Percentiles rank a stretch among this genome's conserved stretches.
These are phyloP conservation scores for Cryptococcus sp. DNA, from an alignment of 1,284 basidiomycete species.

Conservation along the genomic window DNA sequence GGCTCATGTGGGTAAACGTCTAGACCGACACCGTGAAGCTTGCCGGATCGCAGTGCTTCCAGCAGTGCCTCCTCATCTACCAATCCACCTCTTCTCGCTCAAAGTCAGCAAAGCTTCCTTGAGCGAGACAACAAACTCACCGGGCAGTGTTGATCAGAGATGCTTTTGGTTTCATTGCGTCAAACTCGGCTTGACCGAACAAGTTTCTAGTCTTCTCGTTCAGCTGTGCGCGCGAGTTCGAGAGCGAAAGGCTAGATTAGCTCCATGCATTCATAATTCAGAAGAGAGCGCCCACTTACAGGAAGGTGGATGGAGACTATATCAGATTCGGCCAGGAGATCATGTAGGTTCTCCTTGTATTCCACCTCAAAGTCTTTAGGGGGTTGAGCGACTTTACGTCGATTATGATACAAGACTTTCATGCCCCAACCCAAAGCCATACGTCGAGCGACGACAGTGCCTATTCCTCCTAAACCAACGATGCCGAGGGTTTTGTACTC, in stretches of 20 bases:
- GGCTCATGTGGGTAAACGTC: slow-evolving; percentile 56
- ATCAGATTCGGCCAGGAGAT: slow-evolving; percentile 69
- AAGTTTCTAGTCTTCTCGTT: slow-evolving; percentile 68
- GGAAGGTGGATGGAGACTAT: slow-evolving; percentile 60
- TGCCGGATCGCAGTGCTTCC: slow-evolving; percentile 70
- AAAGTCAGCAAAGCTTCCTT: too few species aligned
- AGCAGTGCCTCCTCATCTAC: slow-evolving; percentile 82
- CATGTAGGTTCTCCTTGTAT: slow-evolving; percentile 67
- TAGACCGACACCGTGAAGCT: slow-evolving; percentile 78
- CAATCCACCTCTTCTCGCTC: slow-evolving; percentile 63
- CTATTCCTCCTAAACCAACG: slow-evolving; percentile 86
- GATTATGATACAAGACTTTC: slow-evolving; percentile 74
- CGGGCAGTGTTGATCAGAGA: slow-evolving; percentile 83
- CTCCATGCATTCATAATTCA: too few species aligned
- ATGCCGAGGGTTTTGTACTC: slow-evolving; percentile 75
- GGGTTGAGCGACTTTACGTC: slow-evolving; percentile 54
- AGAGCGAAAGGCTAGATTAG: too few species aligned
- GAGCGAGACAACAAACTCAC: neutral
- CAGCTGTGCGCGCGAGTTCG: too few species aligned
- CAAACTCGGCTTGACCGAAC: slow-evolving; percentile 71
- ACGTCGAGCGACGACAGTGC: slow-evolving; percentile 45
- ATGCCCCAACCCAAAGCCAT: slow-evolving; percentile 58
- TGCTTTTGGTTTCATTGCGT: slow-evolving; percentile 70
- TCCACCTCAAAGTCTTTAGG: slow-evolving; percentile 64
- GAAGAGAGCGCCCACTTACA: slow-evolving; percentile 49